phyloP scores from a whole-genome alignment of 2,329 filamentous ascomycete species.

The Colletotrichum sp. region DNA sequence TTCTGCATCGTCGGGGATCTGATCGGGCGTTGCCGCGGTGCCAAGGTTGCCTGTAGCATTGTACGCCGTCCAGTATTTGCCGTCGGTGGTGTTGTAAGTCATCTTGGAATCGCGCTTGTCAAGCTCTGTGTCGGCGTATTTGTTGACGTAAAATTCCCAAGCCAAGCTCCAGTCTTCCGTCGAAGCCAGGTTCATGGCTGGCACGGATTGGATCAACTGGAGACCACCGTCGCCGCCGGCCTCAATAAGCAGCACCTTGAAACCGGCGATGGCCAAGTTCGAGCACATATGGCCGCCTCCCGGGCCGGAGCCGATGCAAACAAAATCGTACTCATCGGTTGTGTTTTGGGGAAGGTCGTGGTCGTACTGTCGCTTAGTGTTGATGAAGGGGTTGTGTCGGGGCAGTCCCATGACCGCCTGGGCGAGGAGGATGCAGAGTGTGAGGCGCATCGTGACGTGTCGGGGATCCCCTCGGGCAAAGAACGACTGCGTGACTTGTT shows the following conservation, averaged over 20 bases:
- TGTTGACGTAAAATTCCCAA: background rate
- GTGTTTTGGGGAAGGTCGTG: background rate
- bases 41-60: background rate
- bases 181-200: background rate
- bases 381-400: background rate
- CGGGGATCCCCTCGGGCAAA: background rate
- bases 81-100: background rate
- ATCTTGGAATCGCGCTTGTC: background rate
- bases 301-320: constrained; percentile 61
- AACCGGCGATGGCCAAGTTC: constrained; percentile 59
- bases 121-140: background rate
- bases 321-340: constrained; percentile 53
- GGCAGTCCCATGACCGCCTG: background rate
- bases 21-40: background rate
- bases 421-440: background rate
- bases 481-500: background rate
- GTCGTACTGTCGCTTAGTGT: background rate
- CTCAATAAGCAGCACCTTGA: constrained; percentile 62
- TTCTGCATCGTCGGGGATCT: background rate
- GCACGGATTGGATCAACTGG: background rate
- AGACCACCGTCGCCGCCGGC: constrained; percentile 58
- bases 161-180: background rate
- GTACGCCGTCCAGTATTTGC: background rate
- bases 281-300: constrained; percentile 60
- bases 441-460: background rate